Evolutionary conservation across 2,329 filamentous ascomycete species (phyloP).

Genomic region (Hypoxylon sp.): DNA sequence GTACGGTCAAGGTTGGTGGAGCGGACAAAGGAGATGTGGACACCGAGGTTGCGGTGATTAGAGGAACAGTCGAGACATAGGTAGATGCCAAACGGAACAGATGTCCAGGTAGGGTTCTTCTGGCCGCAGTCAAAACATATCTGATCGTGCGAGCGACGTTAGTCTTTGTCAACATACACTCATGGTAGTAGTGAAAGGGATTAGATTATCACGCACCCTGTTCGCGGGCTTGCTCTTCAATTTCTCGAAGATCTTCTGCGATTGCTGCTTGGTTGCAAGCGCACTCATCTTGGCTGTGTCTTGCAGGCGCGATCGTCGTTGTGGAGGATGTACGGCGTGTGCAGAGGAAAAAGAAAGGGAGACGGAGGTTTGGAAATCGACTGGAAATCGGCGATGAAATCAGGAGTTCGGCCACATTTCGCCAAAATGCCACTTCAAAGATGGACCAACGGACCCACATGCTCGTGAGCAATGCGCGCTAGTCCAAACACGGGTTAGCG

Average conservation of each 20-base stretch:
- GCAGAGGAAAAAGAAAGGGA: conserved; percentile 11
- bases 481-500: conserved; percentile 39
- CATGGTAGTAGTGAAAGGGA: not conserved
- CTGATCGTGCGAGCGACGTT: conserved; percentile 55
- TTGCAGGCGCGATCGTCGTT: conserved; percentile 7
- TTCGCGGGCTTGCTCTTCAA: conserved; percentile 94
- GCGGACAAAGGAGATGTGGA: conserved; percentile 98
- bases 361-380: conserved; percentile 26
- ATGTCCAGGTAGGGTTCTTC: conserved; percentile 99
- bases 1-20: conserved; percentile 98
- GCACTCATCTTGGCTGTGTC: conserved; percentile 68
- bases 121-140: conserved; percentile 98
- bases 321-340: conserved; percentile 7
- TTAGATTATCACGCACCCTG: conserved; percentile 74
- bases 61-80: conserved; percentile 98
- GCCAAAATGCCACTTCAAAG: conserved; percentile 45
- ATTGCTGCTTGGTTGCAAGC: conserved; percentile 91
- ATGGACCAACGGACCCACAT: conserved; percentile 37
- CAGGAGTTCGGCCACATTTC: conserved; percentile 57
- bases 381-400: conserved; percentile 38
- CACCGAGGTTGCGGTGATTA: conserved; percentile 96
- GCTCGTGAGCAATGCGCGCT: conserved; percentile 22
- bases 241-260: conserved; percentile 98
- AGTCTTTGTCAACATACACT: conserved; percentile 29
- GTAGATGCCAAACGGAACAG: conserved; percentile 96